Evolutionary conservation across 2,329 filamentous ascomycete species (phyloP), one percentile per base, ranked within the genome.

Genomic region (Trichoderma asperellum): DNA sequence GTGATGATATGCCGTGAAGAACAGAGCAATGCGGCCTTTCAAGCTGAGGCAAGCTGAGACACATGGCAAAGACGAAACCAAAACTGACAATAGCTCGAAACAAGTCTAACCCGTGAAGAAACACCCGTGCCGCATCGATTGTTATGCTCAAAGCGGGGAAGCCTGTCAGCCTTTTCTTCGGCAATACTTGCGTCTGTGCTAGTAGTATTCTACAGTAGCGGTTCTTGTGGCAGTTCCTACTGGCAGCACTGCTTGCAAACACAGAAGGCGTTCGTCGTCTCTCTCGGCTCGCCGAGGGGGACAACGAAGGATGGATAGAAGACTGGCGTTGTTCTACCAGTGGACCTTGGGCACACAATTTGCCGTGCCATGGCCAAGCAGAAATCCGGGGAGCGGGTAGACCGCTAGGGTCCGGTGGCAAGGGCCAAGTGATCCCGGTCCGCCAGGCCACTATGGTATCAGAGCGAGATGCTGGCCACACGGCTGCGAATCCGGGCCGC

Each of bases 401-500:
- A 64, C 68, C 63, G 70, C 72, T 70, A 73, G 71, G 72, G 70
- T 69, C 76, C 73, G 74, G 75, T 65, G 71, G 74, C 74, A 73
- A 68, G 75, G 77, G 56, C 72, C 27, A 40, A 72, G 72, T 67
- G 72, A 74, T 73, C 75, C 75, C 74, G 73, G 75, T 74, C 73
- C n/a, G 55, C 73, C 73, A 73, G 72, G 66, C 65, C 67, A 73
- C 73, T 68, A 68, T 69, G 59, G 68, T 69, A 65, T 66, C 68
- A 69, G 32, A 64, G 61, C 68, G 27, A 65, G 40, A 53, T 73
- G 70, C 71, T 76, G 76, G 71, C 76, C 74, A 77, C 72, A 79
- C 77, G 77, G 77, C 77, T 79, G 74, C 70, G 71, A 75, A 77
- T 76, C 77, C 77, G 77, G 77, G 73, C 77, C 77, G 77, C 76